phyloP scores from a whole-genome alignment of 768 basidiomycete species.

The Auricularia cornea region DNA sequence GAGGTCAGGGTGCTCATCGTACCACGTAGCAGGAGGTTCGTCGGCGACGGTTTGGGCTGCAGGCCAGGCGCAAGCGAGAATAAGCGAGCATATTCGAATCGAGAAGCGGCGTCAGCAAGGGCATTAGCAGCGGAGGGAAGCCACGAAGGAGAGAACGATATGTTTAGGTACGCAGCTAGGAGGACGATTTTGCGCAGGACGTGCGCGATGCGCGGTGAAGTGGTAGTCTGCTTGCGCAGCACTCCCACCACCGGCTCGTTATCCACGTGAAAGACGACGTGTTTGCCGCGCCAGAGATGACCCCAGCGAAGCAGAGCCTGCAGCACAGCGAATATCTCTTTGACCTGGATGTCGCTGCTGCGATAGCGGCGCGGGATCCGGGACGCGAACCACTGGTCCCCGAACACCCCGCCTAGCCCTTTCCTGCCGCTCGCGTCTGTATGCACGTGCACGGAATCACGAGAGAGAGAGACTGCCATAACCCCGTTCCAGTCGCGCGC shows the following conservation, averaged over 20 bases:
- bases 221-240: no score
- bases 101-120: slow-evolving; percentile 14
- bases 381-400: slow-evolving; percentile 20
- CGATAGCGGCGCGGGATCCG: slow-evolving; percentile 17
- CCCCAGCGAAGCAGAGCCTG: no score
- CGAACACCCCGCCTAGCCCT: slow-evolving; percentile 22
- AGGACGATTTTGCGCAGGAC: background rate
- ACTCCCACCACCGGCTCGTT: no score
- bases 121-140: slow-evolving; percentile 10
- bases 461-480: slow-evolving; percentile 2
- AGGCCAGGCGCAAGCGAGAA: slow-evolving; percentile 20
- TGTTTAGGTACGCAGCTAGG: slow-evolving; percentile 8
- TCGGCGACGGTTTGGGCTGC: slow-evolving; percentile 14
- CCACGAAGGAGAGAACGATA: slow-evolving; percentile 11
- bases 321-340: no score
- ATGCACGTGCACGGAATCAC: slow-evolving; percentile 12
- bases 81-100: slow-evolving; percentile 15
- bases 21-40: slow-evolving; percentile 12
- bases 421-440: slow-evolving; percentile 31
- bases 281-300: no score
- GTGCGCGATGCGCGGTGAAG: no score
- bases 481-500: slow-evolving; percentile 25
- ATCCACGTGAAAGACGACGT: no score
- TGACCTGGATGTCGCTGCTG: no score
- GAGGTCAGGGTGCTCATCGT: slow-evolving; percentile 10